These are phyloP conservation scores for Venustampulla echinocandica DNA, from an alignment of 495 filamentous ascomycete species.

Conservation along the genomic window DNA sequence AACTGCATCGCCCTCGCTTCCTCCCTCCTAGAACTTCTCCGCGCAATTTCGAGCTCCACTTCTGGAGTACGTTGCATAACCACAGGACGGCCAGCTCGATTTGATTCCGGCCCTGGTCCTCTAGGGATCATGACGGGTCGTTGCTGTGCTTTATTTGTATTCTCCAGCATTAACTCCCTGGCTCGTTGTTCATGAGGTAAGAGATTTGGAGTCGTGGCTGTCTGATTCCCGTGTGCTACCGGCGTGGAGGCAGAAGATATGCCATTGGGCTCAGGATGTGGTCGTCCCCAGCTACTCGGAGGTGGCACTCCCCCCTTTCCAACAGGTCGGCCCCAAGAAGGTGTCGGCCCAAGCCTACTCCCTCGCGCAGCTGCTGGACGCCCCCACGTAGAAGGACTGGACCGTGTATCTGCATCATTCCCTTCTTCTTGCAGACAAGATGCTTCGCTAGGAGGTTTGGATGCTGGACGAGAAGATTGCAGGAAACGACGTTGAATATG, in stretches of 20 bases:
- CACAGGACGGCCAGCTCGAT: slow-evolving; percentile 16
- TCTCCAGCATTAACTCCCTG: slow-evolving; percentile 11
- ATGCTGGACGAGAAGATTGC: slow-evolving; percentile 15
- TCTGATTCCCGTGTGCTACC: background rate
- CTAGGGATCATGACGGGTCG: slow-evolving; percentile 1
- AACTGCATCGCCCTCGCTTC: background rate
- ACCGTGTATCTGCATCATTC: background rate
- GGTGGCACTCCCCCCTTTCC: background rate
- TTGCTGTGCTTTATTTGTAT: background rate
- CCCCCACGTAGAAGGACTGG: background rate
- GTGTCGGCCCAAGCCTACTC: background rate
- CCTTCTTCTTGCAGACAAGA: slow-evolving; percentile 9
- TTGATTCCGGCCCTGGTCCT: slow-evolving; percentile 15
- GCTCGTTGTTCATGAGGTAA: slow-evolving; percentile 20
- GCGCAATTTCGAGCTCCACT: background rate
- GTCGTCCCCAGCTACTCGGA: background rate
- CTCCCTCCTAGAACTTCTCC: background rate
- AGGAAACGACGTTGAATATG: slow-evolving; percentile 21
- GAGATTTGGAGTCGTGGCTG: background rate
- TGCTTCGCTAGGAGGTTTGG: slow-evolving; percentile 13
- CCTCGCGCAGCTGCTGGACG: background rate
- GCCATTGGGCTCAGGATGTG: too few species aligned
- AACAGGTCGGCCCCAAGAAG: slow-evolving; percentile 1
- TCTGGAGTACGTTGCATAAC: background rate
- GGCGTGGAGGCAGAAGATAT: background rate